Conservation (phyloP, 805 yeast species). For the Millerozyma miso region DNA sequence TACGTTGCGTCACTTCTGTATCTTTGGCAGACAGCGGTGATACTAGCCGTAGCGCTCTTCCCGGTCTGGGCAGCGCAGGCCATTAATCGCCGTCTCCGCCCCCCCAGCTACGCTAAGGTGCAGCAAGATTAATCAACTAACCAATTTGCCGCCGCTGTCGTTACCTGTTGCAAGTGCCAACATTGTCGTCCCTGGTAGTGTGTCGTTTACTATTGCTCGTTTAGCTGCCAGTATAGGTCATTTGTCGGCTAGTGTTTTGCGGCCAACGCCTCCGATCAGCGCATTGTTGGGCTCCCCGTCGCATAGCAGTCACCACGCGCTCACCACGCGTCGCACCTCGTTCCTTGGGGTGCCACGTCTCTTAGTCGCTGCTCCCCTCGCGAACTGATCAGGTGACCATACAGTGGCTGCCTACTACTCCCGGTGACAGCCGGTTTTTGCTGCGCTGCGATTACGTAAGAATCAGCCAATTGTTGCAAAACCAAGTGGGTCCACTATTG, state of each 20-base stretch:
- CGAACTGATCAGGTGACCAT: no score
- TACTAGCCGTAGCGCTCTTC: conserved; percentile 64
- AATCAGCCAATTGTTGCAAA: neutral
- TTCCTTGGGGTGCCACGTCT: no score
- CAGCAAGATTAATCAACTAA: conserved; percentile 56
- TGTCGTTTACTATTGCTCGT: no score
- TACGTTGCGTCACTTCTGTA: conserved; percentile 58
- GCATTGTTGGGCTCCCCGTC: no score
- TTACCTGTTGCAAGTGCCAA: neutral
- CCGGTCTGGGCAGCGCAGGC: conserved; percentile 89
- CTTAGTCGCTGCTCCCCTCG: no score
- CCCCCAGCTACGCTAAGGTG: conserved; percentile 96
- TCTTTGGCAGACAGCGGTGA: conserved; percentile 64
- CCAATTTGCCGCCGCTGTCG: neutral
- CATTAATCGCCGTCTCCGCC: conserved; percentile 70
- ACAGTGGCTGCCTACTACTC: no score
- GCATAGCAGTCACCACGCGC: no score
- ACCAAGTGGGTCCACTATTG: neutral
- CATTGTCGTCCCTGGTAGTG: no score
- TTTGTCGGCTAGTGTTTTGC: no score
- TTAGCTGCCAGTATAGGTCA: no score
- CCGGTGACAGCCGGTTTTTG: neutral
- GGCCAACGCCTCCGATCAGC: no score
- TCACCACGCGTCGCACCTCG: no score
- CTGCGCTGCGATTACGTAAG: neutral